Evolutionary conservation across 2,329 filamentous ascomycete species (phyloP), one percentile per base, ranked within the genome.

Genomic region (Monilinia fructigena): DNA sequence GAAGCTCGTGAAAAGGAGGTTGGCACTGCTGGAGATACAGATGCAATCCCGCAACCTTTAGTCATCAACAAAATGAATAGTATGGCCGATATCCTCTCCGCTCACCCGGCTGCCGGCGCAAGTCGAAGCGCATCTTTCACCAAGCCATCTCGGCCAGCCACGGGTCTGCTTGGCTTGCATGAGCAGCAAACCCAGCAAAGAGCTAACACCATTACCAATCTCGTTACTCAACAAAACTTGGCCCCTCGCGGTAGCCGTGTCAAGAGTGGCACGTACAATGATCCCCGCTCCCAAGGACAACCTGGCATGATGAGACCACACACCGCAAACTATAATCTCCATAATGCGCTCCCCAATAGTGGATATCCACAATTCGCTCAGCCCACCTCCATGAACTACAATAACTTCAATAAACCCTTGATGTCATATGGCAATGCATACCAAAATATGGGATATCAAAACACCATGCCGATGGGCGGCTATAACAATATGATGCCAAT

Each of bases 1-100:
- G 88, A 90, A 76, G 88, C 88, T 8, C 83, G 85, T 38, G 83
- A 85, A 68, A 79, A 81, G 53, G 84, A 85, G 70, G 84, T 85
- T 76, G 79, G 78, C 53, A 64, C 50, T 12, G 56, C 23, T 12
- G 68, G 55, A 26, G 66, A 50, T 50, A 47, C 65, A 42, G 56
- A 65, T 18, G 58, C 63, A 45, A 10, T 38, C 28, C 55, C 66
- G 26, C 68, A 68, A 31, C 63, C 68, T 48, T 68, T 77, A 20
- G 72, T 74, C 8, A 38, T 75, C 2, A 76, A 75, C 55, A 74
- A 76, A 60, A 76, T 79, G 67, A 77, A 77, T 53, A 83, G 80
- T 69, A 80, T 76, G 73, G 75, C 75, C n/a, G 69, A 76, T 61
- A 71, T 77, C 11, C 81, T 89, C 12, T 79, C 83, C 67, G 80